Conservation (phyloP, 768 basidiomycete species). For the Gloeophyllum trabeum region DNA sequence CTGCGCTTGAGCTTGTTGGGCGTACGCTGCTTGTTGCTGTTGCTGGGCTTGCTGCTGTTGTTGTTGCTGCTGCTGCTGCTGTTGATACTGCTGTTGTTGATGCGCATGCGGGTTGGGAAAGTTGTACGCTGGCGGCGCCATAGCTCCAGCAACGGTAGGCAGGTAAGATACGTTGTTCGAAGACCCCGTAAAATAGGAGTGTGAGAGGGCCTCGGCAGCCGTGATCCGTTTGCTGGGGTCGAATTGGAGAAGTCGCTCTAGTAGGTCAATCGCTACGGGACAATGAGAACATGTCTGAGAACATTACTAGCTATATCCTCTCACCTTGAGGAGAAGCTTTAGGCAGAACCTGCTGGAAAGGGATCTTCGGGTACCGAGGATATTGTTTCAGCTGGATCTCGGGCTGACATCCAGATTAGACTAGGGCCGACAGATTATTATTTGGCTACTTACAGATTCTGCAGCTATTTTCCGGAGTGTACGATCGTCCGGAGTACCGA, state of each 20-base stretch:
- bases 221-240: constrained; percentile 89
- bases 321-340: constrained; percentile 79
- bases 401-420: constrained; percentile 38
- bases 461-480: constrained; percentile 80
- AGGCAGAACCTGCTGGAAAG: constrained; percentile 70
- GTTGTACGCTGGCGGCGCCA: constrained; percentile 59
- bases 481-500: constrained; percentile 88
- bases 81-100: constrained; percentile 35
- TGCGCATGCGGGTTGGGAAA: constrained; percentile 53
- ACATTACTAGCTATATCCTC: constrained; percentile 1
- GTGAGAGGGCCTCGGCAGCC: constrained; percentile 82
- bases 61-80: constrained; percentile 23
- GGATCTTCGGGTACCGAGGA: constrained; percentile 79
- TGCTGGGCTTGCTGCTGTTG: constrained; percentile 24
- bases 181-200: constrained; percentile 75
- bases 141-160: constrained; percentile 35
- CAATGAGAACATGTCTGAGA: constrained; percentile 2
- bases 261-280: constrained; percentile 69
- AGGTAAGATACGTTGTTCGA: constrained; percentile 23
- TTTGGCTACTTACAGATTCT: constrained; percentile 59
- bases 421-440: no score
- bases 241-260: constrained; percentile 92
- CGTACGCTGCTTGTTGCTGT: constrained; percentile 11
- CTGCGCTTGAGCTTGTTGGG: constrained; percentile 22
- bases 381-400: constrained; percentile 78